Evolutionary conservation across 1,284 basidiomycete species (phyloP).

Genomic region (Trametes polyzona): DNA sequence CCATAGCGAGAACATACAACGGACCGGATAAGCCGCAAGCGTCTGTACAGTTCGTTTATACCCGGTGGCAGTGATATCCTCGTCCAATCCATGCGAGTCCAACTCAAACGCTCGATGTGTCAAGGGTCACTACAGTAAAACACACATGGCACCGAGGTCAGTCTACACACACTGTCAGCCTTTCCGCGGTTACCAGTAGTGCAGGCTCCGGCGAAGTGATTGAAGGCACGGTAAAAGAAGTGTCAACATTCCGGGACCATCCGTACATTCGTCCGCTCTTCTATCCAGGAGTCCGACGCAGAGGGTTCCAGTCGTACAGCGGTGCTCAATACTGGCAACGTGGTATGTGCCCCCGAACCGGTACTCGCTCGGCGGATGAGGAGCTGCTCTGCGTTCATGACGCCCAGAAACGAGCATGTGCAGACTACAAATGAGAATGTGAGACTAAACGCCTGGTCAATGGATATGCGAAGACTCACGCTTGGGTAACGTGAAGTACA

Average conservation of each 20-base stretch:
- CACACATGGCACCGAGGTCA: no score
- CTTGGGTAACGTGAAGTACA: conserved; percentile 15
- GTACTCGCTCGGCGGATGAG: conserved; percentile 4
- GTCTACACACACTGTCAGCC: no score
- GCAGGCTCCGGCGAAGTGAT: no score
- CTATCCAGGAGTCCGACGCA: background rate
- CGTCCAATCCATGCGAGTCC: no score
- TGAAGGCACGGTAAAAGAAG: no score
- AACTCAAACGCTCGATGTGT: no score
- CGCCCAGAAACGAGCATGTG: conserved; percentile 17
- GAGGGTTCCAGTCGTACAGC: conserved; percentile 12
- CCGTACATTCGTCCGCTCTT: background rate
- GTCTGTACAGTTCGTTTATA: no score
- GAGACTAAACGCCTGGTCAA: background rate
- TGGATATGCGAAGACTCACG: background rate
- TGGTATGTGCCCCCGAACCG: background rate
- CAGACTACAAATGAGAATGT: conserved; percentile 1
- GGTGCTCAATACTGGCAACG: conserved; percentile 9
- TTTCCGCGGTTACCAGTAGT: no score
- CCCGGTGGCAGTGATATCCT: no score
- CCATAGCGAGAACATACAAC: background rate
- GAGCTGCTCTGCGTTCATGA: conserved; percentile 15
- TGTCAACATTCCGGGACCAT: background rate
- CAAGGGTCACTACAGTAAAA: no score
- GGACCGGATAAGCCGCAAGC: background rate